Conservation (phyloP, 352 stramenopile genomes). For the Phytophthora quininea region DNA sequence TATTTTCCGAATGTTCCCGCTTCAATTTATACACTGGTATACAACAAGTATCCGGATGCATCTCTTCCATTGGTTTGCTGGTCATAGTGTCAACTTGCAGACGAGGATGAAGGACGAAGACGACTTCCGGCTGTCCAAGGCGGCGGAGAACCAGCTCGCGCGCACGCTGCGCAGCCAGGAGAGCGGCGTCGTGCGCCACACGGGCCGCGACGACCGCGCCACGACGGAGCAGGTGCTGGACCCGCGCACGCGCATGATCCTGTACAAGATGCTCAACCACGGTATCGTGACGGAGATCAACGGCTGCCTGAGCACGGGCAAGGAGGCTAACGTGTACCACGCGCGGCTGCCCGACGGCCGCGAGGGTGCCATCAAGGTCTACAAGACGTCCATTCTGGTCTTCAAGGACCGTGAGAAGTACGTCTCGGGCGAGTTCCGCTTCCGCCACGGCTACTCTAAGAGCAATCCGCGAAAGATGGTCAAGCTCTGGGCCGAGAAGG, state of each 20-base stretch:
- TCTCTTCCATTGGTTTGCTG: conserved; percentile 23
- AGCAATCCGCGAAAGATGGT: conserved; percentile 99
- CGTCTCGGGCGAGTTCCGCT: conserved; percentile 98
- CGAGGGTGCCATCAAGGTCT: conserved; percentile 88
- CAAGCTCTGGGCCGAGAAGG: conserved; percentile 99
- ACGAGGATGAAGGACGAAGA: conserved; percentile 63
- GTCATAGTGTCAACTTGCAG: conserved; percentile 10
- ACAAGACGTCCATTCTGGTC: conserved; percentile 95
- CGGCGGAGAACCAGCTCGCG: conserved; percentile 77
- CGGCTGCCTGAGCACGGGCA: conserved; percentile 98
- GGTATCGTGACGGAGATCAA: conserved; percentile 97
- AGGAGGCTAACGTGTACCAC: conserved; percentile 99
- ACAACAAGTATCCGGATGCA: not conserved
- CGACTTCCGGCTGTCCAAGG: conserved; percentile 77
- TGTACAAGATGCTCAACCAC: conserved; percentile 98
- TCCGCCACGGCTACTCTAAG: conserved; percentile 96
- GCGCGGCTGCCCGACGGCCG: conserved; percentile 74
- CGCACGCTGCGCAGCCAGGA: conserved; percentile 80
- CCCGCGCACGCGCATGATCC: conserved; percentile 97
- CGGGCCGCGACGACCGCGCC: conserved; percentile 96
- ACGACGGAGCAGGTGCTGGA: conserved; percentile 99
- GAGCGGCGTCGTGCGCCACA: conserved; percentile 88
- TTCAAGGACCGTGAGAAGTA: conserved; percentile 99
- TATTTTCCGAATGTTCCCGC: too few species aligned
- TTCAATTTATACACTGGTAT: too few species aligned